phyloP scores from a whole-genome alignment of 345 rosid genomes.

The Atalantia buxifolia region DNA sequence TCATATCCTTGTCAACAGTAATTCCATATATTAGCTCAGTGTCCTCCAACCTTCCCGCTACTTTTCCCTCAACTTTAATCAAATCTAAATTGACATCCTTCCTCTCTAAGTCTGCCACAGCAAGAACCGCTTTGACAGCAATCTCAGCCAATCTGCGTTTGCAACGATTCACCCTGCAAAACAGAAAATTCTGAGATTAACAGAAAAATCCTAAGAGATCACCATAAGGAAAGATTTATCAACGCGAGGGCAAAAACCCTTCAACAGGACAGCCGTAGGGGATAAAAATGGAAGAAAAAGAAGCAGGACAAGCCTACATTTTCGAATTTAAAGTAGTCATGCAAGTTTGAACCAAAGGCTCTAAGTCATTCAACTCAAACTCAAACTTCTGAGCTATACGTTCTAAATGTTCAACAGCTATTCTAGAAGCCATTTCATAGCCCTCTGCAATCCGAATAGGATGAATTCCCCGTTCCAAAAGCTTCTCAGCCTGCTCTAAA shows the following conservation, averaged over 20 bases:
- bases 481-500: slow-evolving; percentile 90
- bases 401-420: slow-evolving; percentile 81
- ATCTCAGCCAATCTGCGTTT: slow-evolving; percentile 91
- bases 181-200: not conserved
- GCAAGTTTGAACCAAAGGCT: slow-evolving; percentile 88
- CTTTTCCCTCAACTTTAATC: slow-evolving; percentile 95
- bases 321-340: slow-evolving; percentile 95
- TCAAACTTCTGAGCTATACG: slow-evolving; percentile 75
- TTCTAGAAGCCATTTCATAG: slow-evolving; percentile 86
- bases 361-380: slow-evolving; percentile 48
- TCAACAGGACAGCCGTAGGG: no score
- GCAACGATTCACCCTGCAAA: slow-evolving; percentile 87
- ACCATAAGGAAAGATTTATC: not conserved
- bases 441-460: slow-evolving; percentile 97
- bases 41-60: slow-evolving; percentile 89
- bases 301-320: slow-evolving; percentile 43
- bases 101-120: slow-evolving; percentile 95
- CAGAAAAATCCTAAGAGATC: not conserved
- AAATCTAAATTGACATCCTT: slow-evolving; percentile 90
- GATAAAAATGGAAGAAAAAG: no score
- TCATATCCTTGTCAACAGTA: slow-evolving; percentile 88
- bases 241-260: not conserved
- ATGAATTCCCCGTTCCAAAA: slow-evolving; percentile 91
- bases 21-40: slow-evolving; percentile 88
- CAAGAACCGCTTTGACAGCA: slow-evolving; percentile 85